Conservation (phyloP, 208 protist genomes). For the Crithidia mellificae region DNA sequence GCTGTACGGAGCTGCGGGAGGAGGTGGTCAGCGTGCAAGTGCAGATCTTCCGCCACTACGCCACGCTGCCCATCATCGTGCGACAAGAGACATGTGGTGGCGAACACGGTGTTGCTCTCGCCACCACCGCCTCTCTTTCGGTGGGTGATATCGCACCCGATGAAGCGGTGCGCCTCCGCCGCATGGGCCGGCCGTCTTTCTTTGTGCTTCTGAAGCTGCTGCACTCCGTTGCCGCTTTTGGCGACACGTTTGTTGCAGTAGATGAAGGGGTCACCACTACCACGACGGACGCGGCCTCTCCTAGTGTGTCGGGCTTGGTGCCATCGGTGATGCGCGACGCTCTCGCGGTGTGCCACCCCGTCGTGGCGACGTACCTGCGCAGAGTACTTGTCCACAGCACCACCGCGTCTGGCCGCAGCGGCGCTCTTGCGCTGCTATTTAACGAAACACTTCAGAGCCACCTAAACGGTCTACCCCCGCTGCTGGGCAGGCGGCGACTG, state of each 20-base stretch:
- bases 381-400: slow-evolving; percentile 35
- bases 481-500: slow-evolving; percentile 42
- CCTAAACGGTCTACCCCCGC: slow-evolving; percentile 39
- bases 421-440: slow-evolving; percentile 40
- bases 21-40: slow-evolving; percentile 18
- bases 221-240: slow-evolving; percentile 21
- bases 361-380: slow-evolving; percentile 20
- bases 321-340: slow-evolving; percentile 1
- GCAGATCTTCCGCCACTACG: slow-evolving; percentile 47
- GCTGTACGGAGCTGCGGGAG: slow-evolving; percentile 10
- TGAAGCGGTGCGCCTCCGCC: background rate
- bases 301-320: background rate
- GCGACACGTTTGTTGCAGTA: slow-evolving; percentile 7
- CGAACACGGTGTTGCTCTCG: too few species aligned
- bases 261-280: background rate
- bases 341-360: slow-evolving; percentile 10
- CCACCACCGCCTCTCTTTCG: too few species aligned
- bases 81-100: too few species aligned
- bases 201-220: slow-evolving; percentile 43
- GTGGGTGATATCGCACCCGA: background rate
- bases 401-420: slow-evolving; percentile 41
- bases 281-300: too few species aligned
- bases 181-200: slow-evolving; percentile 26
- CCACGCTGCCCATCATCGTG: slow-evolving; percentile 21
- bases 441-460: slow-evolving; percentile 15